Conservation (phyloP, 176 grass and related monocot species). For the Triticum timopheevii region DNA sequence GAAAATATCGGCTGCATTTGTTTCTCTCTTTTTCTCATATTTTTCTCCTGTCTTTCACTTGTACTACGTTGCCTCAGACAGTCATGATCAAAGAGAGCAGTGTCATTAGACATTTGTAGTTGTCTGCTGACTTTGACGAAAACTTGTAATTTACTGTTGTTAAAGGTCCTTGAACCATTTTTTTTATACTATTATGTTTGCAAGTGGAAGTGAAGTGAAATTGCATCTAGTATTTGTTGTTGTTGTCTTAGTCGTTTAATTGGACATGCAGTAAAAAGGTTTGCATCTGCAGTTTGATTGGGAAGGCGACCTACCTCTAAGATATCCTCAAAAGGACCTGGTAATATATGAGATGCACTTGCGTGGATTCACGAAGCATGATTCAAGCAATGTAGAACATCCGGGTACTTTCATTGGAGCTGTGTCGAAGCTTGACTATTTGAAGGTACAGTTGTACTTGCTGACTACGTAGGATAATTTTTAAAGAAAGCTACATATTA, state of each 20-base stretch:
- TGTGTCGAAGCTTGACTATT: constrained; percentile 76
- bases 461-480: not conserved
- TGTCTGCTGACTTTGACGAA: not conserved
- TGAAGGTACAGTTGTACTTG: constrained; percentile 54
- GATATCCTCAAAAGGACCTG: constrained; percentile 63
- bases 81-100: not conserved
- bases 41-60: not conserved
- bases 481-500: not conserved
- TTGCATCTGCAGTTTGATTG: constrained; percentile 82
- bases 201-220: constrained; percentile 25
- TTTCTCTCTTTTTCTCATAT: not conserved
- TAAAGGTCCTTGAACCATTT: not conserved
- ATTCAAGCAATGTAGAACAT: constrained; percentile 62
- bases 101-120: not conserved
- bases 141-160: not conserved
- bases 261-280: constrained; percentile 14
- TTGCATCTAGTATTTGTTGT: not conserved
- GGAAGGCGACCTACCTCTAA: constrained; percentile 76
- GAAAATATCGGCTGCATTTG: not conserved
- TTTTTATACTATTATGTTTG: not conserved
- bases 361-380: constrained; percentile 85
- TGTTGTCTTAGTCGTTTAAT: constrained; percentile 5
- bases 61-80: not conserved
- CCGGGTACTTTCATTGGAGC: constrained; percentile 83
- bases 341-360: constrained; percentile 97